These are phyloP conservation scores for Fusarium decemcellulare DNA, from an alignment of 2,329 filamentous ascomycete species.

Conservation along the genomic window DNA sequence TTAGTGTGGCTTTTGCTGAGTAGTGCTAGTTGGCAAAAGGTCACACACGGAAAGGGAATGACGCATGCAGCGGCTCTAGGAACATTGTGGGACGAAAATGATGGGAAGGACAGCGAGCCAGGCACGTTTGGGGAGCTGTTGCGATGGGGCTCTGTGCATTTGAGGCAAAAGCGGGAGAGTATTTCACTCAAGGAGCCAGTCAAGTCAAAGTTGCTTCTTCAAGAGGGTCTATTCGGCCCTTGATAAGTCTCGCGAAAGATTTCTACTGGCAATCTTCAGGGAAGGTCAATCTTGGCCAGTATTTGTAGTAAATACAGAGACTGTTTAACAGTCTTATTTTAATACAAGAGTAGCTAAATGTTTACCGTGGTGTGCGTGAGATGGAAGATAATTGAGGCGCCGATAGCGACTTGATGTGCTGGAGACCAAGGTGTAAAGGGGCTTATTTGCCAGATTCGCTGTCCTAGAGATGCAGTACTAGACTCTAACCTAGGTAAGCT, in stretches of 20 bases:
- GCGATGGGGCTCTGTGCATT: constrained; percentile 17
- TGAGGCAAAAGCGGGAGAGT: constrained; percentile 20
- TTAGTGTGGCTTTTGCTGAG: constrained; percentile 27
- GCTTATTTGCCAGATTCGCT: too few species aligned
- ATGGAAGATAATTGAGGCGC: too few species aligned
- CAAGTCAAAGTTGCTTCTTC: constrained; percentile 13
- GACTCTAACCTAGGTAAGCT: too few species aligned
- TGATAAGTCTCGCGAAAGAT: background rate
- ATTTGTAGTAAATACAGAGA: too few species aligned
- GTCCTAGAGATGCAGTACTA: too few species aligned
- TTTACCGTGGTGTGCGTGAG: too few species aligned
- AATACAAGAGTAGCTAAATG: too few species aligned
- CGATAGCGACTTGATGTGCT: too few species aligned
- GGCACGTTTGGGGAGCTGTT: constrained; percentile 28
- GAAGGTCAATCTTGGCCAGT: too few species aligned
- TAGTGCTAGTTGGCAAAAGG: constrained; percentile 27
- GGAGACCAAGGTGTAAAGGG: too few species aligned
- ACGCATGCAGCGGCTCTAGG: constrained; percentile 17
- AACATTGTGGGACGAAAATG: constrained; percentile 28
- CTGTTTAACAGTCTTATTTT: too few species aligned
- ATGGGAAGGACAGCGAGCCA: constrained; percentile 20
- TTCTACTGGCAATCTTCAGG: too few species aligned
- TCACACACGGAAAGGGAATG: constrained; percentile 24
- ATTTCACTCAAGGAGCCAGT: constrained; percentile 7
- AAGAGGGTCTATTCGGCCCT: constrained; percentile 10